Evolutionary conservation across 2,329 filamentous ascomycete genomes (phyloP).

Genomic region (Rhexocercosporidium sp.): DNA sequence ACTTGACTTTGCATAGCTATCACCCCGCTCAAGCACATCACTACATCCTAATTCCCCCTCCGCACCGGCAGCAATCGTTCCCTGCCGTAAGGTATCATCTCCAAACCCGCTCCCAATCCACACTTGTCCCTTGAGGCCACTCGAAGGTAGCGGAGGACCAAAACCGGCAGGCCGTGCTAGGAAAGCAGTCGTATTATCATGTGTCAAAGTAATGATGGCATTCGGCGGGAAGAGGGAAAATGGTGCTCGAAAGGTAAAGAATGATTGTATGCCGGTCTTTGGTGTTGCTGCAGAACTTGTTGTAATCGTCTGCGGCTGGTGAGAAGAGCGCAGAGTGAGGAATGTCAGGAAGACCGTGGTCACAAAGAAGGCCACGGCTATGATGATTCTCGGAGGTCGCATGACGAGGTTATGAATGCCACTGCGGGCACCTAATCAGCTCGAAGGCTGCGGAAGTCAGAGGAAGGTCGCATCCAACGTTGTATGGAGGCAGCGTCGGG

Average conservation of each 20-base stretch:
- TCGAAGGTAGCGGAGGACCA: conserved; percentile 76
- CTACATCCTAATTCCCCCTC: conserved; percentile 93
- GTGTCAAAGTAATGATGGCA: conserved; percentile 92
- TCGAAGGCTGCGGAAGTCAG: conserved; percentile 32
- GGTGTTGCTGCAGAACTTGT: conserved; percentile 22
- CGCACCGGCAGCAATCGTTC: conserved; percentile 54
- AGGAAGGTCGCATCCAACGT: conserved; percentile 33
- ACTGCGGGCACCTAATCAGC: conserved; percentile 37
- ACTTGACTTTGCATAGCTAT: conserved; percentile 55
- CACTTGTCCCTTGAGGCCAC: conserved; percentile 84
- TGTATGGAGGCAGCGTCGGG: neutral
- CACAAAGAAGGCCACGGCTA: conserved; percentile 40
- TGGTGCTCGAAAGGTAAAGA: conserved; percentile 75
- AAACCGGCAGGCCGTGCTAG: conserved; percentile 92
- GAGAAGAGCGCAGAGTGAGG: conserved; percentile 40
- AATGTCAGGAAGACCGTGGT: conserved; percentile 40
- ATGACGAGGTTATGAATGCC: conserved; percentile 37
- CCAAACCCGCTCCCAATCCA: conserved; percentile 95
- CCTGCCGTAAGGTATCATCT: conserved; percentile 72
- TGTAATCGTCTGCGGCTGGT: conserved; percentile 30
- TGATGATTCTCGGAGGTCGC: conserved; percentile 43
- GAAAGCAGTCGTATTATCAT: conserved; percentile 98
- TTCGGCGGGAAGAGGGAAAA: conserved; percentile 94
- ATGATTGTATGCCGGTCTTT: conserved; percentile 54
- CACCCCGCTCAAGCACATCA: conserved; percentile 88